Conservation (phyloP, 2,329 filamentous ascomycete species). For the Alternaria arbusti region DNA sequence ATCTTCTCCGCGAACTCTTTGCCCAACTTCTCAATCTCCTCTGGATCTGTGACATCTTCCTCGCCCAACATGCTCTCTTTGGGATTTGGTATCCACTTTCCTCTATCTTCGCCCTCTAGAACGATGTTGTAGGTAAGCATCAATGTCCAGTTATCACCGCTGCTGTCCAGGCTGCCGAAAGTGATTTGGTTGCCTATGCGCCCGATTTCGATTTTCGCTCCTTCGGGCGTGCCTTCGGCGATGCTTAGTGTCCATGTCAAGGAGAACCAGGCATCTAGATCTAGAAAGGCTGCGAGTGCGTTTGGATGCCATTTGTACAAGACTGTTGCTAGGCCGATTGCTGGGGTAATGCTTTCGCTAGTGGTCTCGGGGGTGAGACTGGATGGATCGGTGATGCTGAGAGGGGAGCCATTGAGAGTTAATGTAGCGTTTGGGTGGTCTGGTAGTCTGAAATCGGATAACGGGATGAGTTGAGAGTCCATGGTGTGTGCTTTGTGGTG, state of each 20-base stretch:
- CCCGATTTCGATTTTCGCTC: conserved; percentile 27
- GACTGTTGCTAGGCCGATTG: conserved; percentile 25
- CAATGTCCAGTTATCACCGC: conserved; percentile 25
- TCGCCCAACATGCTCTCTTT: conserved; percentile 31
- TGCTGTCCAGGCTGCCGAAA: conserved; percentile 25
- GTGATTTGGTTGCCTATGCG: conserved; percentile 30
- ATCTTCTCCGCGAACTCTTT: conserved; percentile 2
- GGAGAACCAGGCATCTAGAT: conserved; percentile 34
- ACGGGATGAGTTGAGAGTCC: neutral
- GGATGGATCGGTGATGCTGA: conserved; percentile 13
- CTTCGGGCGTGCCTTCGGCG: conserved; percentile 9
- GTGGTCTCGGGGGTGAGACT: neutral
- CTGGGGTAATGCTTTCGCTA: conserved; percentile 3
- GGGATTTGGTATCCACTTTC: conserved; percentile 24
- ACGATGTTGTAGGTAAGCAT: conserved; percentile 30
- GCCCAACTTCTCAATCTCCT: conserved; percentile 16
- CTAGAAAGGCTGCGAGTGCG: conserved; percentile 24
- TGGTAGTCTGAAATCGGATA: conserved; percentile 18
- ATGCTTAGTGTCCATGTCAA: conserved; percentile 26
- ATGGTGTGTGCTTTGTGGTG: conserved; percentile 2
- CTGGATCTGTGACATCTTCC: conserved; percentile 12
- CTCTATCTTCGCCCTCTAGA: neutral
- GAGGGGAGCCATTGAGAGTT: conserved; percentile 8
- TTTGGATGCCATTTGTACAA: conserved; percentile 29
- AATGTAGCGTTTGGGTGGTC: conserved; percentile 15